Evolutionary conservation across 768 basidiomycete species (phyloP), one percentile per base, ranked within the genome.

Genomic region (Neoboletus subvelutipes): DNA sequence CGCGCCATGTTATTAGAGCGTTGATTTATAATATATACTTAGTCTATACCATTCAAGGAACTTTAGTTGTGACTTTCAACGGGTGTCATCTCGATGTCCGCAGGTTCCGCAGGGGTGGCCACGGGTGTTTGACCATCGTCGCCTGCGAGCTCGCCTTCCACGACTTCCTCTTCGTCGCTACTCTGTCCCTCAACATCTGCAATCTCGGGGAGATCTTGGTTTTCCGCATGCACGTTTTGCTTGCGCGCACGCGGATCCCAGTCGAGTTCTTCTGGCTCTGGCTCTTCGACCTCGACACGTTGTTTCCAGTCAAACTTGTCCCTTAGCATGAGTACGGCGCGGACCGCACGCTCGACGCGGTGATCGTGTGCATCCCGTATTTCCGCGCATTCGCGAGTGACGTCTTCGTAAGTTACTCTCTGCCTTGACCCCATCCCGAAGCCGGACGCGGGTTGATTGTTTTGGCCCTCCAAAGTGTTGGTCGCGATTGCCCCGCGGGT

Each of bases 231-330:
- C 18, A 40, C 29, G 50, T 57, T 24, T 31, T 67, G 54, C 17
- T 62, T 45, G 18, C 67, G 75, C 12, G 75, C 31, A 41, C 83
- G 75, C 5, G 86, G 85, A 61, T 86, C 86, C 85, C 86, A 88
- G 20, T 83, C 84, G 37, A 88, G 72, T 59, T 90, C 90, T 62
- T 90, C 88, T 4, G 87, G 88, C 69, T 91, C 89, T 60, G 88
- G 89, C 15, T 84, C 82, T 64, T 87, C 85, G 13, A 91, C 89
- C 58, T 83, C 84, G 22, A 92, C 87, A n/a, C 91, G 78, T 61
- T 84, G 82, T 68, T 85, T 86, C 87, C 90, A 91, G 46, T 92
- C 89, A 67, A 86, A 92, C 70, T 83, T 87, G 54, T 93, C 91
- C 56, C 81, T 75, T 9, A 93, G 74, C 81, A 93, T 86, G 39